Percentiles rank a stretch among this genome's conserved stretches.
Evolutionary conservation across 768 basidiomycete species (phyloP).

Genomic region (Mycena rosella): DNA sequence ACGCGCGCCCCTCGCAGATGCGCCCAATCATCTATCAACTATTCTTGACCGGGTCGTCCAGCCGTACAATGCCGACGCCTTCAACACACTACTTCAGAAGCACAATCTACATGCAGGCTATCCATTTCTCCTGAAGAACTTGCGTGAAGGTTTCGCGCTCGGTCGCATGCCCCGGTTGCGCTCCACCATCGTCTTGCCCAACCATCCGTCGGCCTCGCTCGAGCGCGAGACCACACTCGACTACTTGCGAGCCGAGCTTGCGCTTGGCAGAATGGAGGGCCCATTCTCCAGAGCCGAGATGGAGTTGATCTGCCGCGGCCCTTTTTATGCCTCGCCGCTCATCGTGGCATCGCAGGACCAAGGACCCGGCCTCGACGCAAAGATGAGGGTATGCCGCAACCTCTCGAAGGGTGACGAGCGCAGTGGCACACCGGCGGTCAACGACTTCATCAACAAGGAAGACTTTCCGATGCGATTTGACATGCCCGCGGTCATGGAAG

Average conservation of each 20-base stretch:
- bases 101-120: constrained; percentile 41
- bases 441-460: constrained; percentile 33
- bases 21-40: background rate
- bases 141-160: constrained; percentile 49
- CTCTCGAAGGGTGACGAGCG: too few species aligned
- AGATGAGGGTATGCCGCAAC: constrained; percentile 39
- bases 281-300: constrained; percentile 29
- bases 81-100: constrained; percentile 38
- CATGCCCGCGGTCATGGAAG: constrained; percentile 30
- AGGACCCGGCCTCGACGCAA: constrained; percentile 29
- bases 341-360: constrained; percentile 31
- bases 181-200: constrained; percentile 18
- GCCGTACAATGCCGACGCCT: constrained; percentile 47
- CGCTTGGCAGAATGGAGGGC: constrained; percentile 19
- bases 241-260: constrained; percentile 31
- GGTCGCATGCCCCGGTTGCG: too few species aligned
- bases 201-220: constrained; percentile 25
- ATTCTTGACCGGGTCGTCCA: constrained; percentile 42
- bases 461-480: constrained; percentile 33
- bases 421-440: constrained; percentile 27
- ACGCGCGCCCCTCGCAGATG: background rate
- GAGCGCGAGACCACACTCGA: constrained; percentile 18
- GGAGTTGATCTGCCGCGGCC: constrained; percentile 39
- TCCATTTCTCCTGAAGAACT: constrained; percentile 45
- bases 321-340: constrained; percentile 42